phyloP scores from a whole-genome alignment of 768 basidiomycete species.

The Mycena polygramma region DNA sequence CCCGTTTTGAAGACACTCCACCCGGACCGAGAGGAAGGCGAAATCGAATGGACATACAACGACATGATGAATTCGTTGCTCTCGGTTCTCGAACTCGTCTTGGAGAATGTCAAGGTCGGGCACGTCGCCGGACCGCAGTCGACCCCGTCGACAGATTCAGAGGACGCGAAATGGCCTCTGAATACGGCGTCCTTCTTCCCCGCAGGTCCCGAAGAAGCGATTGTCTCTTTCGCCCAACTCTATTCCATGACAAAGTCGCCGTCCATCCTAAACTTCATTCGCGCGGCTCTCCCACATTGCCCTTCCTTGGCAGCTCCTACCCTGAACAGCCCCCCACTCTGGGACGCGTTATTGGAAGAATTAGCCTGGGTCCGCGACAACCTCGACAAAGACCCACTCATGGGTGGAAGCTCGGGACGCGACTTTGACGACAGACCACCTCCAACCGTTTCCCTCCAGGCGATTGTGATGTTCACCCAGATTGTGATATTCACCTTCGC shows the following conservation, averaged over 20 bases:
- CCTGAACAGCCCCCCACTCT: constrained; percentile 2
- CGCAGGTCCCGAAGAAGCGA: constrained; percentile 12
- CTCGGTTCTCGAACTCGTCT: background rate
- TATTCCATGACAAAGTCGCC: background rate
- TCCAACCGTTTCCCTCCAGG: background rate
- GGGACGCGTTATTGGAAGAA: constrained; percentile 8
- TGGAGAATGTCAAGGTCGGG: constrained; percentile 18
- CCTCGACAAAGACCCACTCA: background rate
- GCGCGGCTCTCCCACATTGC: constrained; percentile 10
- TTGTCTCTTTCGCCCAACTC: constrained; percentile 11
- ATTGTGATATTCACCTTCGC: constrained; percentile 9
- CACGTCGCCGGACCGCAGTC: constrained; percentile 3
- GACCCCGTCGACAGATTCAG: background rate
- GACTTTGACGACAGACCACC: background rate
- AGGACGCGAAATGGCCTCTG: constrained; percentile 18
- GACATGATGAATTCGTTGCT: constrained; percentile 11
- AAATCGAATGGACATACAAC: background rate
- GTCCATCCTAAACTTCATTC: constrained; percentile 18
- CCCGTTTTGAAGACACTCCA: background rate
- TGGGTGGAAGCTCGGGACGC: background rate
- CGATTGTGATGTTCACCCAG: background rate
- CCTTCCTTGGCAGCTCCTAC: constrained; percentile 8
- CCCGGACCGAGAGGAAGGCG: background rate
- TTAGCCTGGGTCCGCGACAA: background rate
- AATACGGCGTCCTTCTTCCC: constrained; percentile 21